Conservation (phyloP, 345 rosid species). For the Hypericum perforatum region DNA sequence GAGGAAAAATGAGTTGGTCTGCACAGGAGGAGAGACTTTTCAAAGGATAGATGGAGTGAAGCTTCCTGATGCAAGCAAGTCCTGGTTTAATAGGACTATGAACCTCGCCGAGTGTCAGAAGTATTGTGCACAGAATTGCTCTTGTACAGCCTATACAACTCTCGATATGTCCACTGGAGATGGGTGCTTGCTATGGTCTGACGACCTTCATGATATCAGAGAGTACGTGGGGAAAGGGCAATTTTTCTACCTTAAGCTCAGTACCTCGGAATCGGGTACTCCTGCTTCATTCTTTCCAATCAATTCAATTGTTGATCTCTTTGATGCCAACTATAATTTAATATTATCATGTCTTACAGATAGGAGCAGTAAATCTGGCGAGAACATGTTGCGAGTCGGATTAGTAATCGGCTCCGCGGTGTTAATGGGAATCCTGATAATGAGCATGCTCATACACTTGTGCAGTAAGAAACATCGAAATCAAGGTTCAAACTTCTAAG, state of each 20-base stretch:
- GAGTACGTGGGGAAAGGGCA: neutral
- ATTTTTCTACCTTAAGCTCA: neutral
- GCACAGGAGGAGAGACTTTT: neutral
- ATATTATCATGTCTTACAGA: no score
- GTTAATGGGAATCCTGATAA: neutral
- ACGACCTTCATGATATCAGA: neutral
- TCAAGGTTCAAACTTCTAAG: no score
- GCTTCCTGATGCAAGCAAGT: neutral
- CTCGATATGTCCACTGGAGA: neutral
- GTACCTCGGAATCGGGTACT: neutral
- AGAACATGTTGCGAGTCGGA: no score
- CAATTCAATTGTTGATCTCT: no score
- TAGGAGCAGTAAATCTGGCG: no score
- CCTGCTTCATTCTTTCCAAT: neutral
- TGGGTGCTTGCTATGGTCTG: slow-evolving; percentile 3
- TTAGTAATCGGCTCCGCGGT: neutral
- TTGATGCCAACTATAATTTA: no score
- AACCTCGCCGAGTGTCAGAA: neutral
- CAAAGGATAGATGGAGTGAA: neutral
- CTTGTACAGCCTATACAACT: slow-evolving; percentile 1
- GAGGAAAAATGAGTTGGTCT: neutral
- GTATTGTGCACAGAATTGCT: neutral
- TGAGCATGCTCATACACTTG: neutral
- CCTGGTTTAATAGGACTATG: neutral
- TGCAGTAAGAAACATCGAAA: neutral